Evolutionary conservation across 768 basidiomycete genomes (phyloP), one percentile per base, ranked within the genome.

Genomic region (Lepiota brunneoincarnata): DNA sequence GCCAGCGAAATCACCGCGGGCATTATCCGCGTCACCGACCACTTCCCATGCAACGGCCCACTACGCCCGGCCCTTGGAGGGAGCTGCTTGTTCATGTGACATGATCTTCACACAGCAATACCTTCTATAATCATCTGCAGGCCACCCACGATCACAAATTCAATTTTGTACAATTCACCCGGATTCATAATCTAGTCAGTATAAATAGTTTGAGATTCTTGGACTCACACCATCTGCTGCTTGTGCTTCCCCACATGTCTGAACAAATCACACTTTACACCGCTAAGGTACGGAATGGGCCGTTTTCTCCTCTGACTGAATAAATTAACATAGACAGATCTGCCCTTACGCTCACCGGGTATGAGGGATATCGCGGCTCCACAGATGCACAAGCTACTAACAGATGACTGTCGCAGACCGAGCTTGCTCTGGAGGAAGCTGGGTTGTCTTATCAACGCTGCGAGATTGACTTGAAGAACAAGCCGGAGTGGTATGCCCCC

Each of bases 401-500:
- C 15, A n/a, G 17, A 9, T 9, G 40, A 38, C 2, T 38, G 36
- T 26, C 12, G 34, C 59, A 86, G 80, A 75, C 75, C n/a, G 80
- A 85, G 54, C 71, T 88, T n/a, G 83, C 85, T 1, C 75, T 89
- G 18, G 71, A 74, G 11, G 86, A 87, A 58, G 75, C 79, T 2
- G 72, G 75, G 4, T 72, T 78, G 3, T 59, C 73, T 1, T 81
- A 70, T 64, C 79, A 71, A 17, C 65, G 74, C 12, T 84, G 71
- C 56, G 77, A 86, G 58, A 78, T 89, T 43, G 82, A 87, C 59
- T 67, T 89, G 11, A 45, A 54, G 58, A 82, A 84, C 70, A 89
- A 88, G 69, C 86, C 86, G 1, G 81, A 77, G 47, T 87, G 85
- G 86, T 87, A 84, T 62, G 79, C 79, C 0, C 75, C 78, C 0